Percentiles rank a stretch among this genome's conserved stretches.
These are phyloP conservation scores for Aegle marmelos DNA, from an alignment of 345 rosid genomes.

Conservation along the genomic window DNA sequence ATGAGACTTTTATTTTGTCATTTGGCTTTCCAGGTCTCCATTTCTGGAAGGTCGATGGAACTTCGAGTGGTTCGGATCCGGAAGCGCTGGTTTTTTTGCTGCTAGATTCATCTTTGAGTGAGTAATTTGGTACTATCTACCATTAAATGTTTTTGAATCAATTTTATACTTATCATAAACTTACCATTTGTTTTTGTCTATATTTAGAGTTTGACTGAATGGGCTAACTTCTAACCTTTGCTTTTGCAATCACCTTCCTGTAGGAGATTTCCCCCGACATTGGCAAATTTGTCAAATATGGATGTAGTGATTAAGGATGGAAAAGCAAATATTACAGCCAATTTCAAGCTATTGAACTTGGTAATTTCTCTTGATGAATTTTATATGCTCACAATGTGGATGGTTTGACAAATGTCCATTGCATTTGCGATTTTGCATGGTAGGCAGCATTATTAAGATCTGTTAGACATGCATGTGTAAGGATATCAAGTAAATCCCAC, in stretches of 20 bases:
- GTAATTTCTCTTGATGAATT: conserved; percentile 30
- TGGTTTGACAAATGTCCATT: neutral
- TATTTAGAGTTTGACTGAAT: neutral
- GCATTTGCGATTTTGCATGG: neutral
- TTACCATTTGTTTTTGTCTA: neutral
- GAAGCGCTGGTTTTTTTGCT: conserved; percentile 71
- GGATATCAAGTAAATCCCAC: neutral
- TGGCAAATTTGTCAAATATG: conserved; percentile 71
- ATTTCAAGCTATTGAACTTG: conserved; percentile 63
- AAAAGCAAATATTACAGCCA: conserved; percentile 57
- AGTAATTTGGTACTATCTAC: conserved; percentile 18
- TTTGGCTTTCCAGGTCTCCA: conserved; percentile 87
- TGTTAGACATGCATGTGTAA: neutral
- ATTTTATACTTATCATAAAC: neutral
- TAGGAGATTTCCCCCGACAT: conserved; percentile 79
- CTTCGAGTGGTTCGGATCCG: conserved; percentile 91
- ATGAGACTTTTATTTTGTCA: conserved; percentile 36
- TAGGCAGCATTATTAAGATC: neutral
- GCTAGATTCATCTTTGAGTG: conserved; percentile 69
- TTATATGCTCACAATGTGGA: neutral
- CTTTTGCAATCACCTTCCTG: conserved; percentile 17
- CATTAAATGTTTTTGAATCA: neutral
- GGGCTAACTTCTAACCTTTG: neutral
- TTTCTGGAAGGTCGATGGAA: conserved; percentile 88
- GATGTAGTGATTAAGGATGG: conserved; percentile 66